Evolutionary conservation across 306 rosid species (phyloP), one percentile per base, ranked within the genome.

Genomic region (Cucumis hystrix): DNA sequence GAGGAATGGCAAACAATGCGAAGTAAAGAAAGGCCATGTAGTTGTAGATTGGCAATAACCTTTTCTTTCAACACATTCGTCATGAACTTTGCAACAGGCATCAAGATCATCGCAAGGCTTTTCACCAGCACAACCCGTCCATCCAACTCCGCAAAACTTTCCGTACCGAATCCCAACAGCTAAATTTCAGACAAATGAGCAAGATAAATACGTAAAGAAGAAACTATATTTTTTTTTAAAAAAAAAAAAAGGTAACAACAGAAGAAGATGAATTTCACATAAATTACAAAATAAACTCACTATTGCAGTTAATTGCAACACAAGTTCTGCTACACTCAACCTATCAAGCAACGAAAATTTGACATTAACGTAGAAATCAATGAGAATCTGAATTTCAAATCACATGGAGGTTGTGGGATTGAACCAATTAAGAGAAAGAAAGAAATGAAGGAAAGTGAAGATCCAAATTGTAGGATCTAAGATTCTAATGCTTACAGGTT

Each of bases 31-130:
- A 68, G 18, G 37, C 6, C 55, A 68, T 5, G 75, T 5, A n/a
- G 6, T 30, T 15, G 66, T 7, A n/a, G 7, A 54, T 15, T 77
- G 39, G 21, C 40, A 37, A 13, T 47, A 73, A 93, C 98, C 98
- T 6, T 79, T 84, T 75, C 71, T 76, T 20, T 59, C 87, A 66
- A 93, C 97, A 59, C 97, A 93, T 1, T 90, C 85, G 18, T 93
- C 98, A 75, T 93, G 98, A 68, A 30, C 71, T 89, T 89, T 86
- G 83, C 98, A 93, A 87, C 98, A 93, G 76, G 91, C 94, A 79
- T 93, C 98, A n/a, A 90, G 83, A 78, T 85, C 94, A 74, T 93
- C 97, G 77, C 98, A 93, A 1, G 98, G 98, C 62, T 88, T 77
- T 88, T 93, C 91, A 17, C 96, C 97, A 2, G 89, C 79, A 77